These are phyloP conservation scores for Lepidium africanum DNA, from an alignment of 345 rosid genomes.

Conservation along the genomic window DNA sequence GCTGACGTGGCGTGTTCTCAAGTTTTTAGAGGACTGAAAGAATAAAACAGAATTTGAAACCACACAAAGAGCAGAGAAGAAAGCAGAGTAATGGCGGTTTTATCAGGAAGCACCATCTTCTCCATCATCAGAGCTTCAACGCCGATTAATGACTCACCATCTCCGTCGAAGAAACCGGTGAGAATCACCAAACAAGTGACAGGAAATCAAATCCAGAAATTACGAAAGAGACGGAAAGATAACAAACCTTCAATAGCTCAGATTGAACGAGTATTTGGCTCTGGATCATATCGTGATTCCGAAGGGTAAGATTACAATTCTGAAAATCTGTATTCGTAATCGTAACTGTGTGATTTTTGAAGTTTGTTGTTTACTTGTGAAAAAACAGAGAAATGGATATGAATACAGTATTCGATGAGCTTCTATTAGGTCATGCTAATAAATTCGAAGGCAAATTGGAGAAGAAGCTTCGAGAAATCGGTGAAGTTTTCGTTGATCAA, in stretches of 20 bases:
- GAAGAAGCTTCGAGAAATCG: constrained; percentile 64
- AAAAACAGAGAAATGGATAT: constrained; percentile 37
- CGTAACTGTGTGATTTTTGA: neutral
- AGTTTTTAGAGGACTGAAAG: neutral
- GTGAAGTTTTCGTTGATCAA: constrained; percentile 44
- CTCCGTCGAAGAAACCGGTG: neutral
- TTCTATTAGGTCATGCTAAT: constrained; percentile 37
- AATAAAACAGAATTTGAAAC: neutral
- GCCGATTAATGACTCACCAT: neutral
- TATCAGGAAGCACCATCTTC: constrained; percentile 22
- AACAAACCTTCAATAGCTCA: constrained; percentile 42
- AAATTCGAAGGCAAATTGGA: constrained; percentile 47
- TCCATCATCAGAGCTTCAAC: constrained; percentile 14
- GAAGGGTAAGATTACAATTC: constrained; percentile 33
- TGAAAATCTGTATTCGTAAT: neutral
- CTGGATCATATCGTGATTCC: constrained; percentile 67
- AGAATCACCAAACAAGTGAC: neutral
- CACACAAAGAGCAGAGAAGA: constrained; percentile 9
- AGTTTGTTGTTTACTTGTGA: neutral
- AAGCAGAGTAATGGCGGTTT: constrained; percentile 22
- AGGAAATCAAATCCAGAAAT: constrained; percentile 7
- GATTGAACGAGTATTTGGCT: constrained; percentile 75
- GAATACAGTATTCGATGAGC: constrained; percentile 40
- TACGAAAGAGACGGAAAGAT: constrained; percentile 13
- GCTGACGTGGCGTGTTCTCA: neutral